Conservation (phyloP, 495 filamentous ascomycete genomes). For the Oleoguttula mirabilis region DNA sequence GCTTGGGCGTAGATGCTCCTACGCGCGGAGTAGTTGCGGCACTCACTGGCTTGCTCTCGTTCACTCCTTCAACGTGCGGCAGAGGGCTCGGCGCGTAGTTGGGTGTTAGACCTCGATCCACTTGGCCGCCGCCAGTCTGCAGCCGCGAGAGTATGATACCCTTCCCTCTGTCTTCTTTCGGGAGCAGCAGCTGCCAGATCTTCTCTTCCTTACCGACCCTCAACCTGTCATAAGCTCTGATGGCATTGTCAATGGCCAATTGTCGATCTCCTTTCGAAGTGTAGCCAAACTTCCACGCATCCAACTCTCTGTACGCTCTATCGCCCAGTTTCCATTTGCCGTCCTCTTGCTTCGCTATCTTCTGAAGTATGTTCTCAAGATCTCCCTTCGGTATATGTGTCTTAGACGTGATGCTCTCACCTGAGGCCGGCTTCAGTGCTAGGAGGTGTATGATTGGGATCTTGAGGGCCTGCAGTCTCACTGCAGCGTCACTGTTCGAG, state of each 20-base stretch:
- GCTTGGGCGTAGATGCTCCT: constrained; percentile 37
- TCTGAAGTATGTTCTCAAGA: constrained; percentile 22
- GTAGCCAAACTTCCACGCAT: constrained; percentile 70
- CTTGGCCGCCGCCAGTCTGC: constrained; percentile 36
- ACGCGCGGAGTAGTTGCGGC: constrained; percentile 23
- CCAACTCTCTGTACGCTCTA: constrained; percentile 66
- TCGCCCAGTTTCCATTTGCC: constrained; percentile 35
- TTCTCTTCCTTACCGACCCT: constrained; percentile 59
- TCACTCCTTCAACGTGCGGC: constrained; percentile 34
- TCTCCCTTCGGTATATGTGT: constrained; percentile 22
- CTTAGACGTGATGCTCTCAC: constrained; percentile 12
- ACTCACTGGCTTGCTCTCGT: constrained; percentile 28
- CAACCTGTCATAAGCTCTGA: constrained; percentile 67
- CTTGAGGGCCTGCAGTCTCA: constrained; percentile 22
- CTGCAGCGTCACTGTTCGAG: constrained; percentile 15
- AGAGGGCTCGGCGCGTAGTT: constrained; percentile 36
- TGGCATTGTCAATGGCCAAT: constrained; percentile 71
- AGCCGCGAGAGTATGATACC: constrained; percentile 70
- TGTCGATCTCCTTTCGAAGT: constrained; percentile 54
- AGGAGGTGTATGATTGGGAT: constrained; percentile 26
- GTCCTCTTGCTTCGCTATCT: constrained; percentile 24
- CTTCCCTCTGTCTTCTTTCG: constrained; percentile 62
- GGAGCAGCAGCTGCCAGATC: constrained; percentile 69
- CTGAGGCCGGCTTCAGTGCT: constrained; percentile 22
- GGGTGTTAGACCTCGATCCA: constrained; percentile 28